A percentile compares a stretch with the other conserved stretches of the same genome.
Conservation (phyloP, 225 moss, liverwort and hornwort species). For the Lunularia cruciata region DNA sequence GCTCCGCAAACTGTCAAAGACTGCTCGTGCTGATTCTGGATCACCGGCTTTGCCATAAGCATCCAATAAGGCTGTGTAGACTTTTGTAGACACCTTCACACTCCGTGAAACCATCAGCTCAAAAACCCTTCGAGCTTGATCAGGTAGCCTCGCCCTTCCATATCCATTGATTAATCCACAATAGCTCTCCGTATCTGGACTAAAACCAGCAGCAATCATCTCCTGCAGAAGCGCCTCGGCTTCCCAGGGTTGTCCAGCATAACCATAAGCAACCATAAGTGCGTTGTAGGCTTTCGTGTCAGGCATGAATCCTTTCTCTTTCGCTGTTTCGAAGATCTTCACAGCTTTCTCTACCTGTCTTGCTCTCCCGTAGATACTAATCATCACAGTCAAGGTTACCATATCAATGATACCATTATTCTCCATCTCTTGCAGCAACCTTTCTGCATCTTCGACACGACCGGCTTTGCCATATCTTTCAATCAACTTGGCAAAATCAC, state of each 20-base stretch:
- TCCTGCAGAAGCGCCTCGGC: conserved; percentile 60
- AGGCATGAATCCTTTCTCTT: conserved; percentile 53
- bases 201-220: conserved; percentile 60
- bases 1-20: conserved; percentile 62
- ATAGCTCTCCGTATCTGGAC: conserved; percentile 50
- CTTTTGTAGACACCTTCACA: conserved; percentile 56
- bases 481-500: conserved; percentile 81
- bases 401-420: conserved; percentile 48
- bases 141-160: conserved; percentile 57
- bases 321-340: conserved; percentile 51
- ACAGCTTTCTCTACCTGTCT: conserved; percentile 57
- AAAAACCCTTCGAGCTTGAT: conserved; percentile 70
- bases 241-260: conserved; percentile 56
- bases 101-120: conserved; percentile 78
- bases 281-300: conserved; percentile 72
- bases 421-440: conserved; percentile 54
- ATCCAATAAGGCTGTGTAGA: conserved; percentile 75
- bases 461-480: conserved; percentile 80
- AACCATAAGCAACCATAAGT: conserved; percentile 74
- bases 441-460: conserved; percentile 57
- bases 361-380: conserved; percentile 68
- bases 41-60: conserved; percentile 69
- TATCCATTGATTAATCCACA: conserved; percentile 71
- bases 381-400: conserved; percentile 59
- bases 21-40: conserved; percentile 54